These are phyloP conservation scores for Ascosphaera apis DNA, from an alignment of 2,329 filamentous ascomycete genomes.

Conservation along the genomic window DNA sequence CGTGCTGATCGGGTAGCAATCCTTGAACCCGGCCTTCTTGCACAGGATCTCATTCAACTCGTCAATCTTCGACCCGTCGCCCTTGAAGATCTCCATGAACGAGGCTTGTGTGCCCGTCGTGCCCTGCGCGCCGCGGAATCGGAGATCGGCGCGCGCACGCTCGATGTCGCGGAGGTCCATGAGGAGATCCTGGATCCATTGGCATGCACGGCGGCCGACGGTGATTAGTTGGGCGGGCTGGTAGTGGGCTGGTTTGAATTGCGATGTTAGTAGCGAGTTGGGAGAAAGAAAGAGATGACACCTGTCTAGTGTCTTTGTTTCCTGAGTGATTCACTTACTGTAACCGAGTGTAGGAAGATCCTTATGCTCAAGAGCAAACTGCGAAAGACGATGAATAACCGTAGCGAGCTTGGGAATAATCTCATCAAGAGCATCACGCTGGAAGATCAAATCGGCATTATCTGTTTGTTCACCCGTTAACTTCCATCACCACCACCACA, in stretches of 20 bases:
- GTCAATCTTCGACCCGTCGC: constrained; percentile 36
- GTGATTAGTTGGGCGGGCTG: constrained; percentile 35
- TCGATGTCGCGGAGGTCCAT: constrained; percentile 57
- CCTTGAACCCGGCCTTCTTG: constrained; percentile 40
- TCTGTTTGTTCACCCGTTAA: too few relatives aligned
- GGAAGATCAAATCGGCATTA: constrained; percentile 43
- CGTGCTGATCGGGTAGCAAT: constrained; percentile 40
- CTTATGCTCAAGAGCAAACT: constrained; percentile 53
- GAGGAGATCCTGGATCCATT: constrained; percentile 55
- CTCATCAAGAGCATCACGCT: constrained; percentile 52
- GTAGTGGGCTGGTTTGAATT: background rate
- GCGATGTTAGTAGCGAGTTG: constrained; percentile 3
- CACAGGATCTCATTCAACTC: constrained; percentile 39
- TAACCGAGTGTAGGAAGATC: constrained; percentile 49
- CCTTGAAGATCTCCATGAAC: constrained; percentile 46
- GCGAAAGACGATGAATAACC: constrained; percentile 48
- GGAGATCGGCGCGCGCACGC: constrained; percentile 40
- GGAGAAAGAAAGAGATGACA: background rate
- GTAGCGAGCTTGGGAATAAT: constrained; percentile 55
- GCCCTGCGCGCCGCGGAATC: constrained; percentile 48
- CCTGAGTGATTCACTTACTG: constrained; percentile 47
- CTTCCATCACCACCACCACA: background rate
- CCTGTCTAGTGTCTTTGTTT: constrained; percentile 20
- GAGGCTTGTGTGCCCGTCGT: constrained; percentile 61
- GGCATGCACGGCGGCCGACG: constrained; percentile 43